Evolutionary conservation across 1,284 basidiomycete species (phyloP).

Genomic region (Pyrrhoderma noxium): DNA sequence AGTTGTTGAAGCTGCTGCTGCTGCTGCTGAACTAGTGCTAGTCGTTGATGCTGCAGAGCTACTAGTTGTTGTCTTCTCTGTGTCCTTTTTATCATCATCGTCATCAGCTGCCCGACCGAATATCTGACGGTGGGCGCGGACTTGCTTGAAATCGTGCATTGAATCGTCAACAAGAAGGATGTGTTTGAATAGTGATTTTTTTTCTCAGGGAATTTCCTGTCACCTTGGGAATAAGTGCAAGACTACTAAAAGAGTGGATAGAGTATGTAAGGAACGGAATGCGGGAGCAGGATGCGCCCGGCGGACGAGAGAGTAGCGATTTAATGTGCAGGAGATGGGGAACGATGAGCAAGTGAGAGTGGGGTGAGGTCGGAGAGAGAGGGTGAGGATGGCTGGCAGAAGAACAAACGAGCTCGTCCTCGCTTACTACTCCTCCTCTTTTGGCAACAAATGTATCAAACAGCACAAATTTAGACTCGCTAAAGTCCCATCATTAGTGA

Average conservation of each 20-base stretch:
- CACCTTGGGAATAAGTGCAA: background rate
- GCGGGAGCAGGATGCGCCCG: conserved; percentile 9
- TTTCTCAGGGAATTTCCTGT: background rate
- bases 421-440: conserved; percentile 2
- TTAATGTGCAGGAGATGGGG: background rate
- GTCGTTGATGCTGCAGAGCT: background rate
- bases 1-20: conserved; percentile 1
- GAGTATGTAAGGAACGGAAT: conserved; percentile 14
- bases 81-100: background rate
- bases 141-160: conserved; percentile 13
- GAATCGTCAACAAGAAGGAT: background rate
- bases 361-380: background rate
- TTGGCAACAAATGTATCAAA: background rate
- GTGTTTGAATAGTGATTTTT: background rate
- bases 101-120: conserved; percentile 1
- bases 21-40: conserved; percentile 1
- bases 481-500: background rate
- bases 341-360: conserved; percentile 5
- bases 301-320: conserved; percentile 1
- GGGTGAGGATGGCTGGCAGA: background rate
- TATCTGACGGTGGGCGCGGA: conserved; percentile 10
- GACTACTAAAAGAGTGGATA: conserved; percentile 11
- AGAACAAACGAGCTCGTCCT: background rate
- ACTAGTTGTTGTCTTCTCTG: background rate
- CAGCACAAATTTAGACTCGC: background rate